A percentile compares a stretch with the other conserved stretches of the same genome.
Conservation (phyloP, 768 basidiomycete species). For the Lactifluus subvellereus region DNA sequence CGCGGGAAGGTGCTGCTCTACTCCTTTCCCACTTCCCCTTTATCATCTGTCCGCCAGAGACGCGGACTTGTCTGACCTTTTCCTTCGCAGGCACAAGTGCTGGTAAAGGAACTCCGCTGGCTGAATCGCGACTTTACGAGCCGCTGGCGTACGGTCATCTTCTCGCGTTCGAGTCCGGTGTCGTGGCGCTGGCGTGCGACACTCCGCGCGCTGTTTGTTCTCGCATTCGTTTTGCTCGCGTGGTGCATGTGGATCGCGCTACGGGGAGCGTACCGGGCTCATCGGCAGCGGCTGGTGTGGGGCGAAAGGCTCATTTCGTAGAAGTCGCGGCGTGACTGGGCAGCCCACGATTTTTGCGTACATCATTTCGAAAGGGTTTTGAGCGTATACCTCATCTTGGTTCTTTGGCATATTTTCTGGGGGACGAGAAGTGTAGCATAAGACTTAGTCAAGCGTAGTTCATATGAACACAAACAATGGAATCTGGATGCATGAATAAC, state of each 20-base stretch:
- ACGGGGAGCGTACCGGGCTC: constrained; percentile 65
- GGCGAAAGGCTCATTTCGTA: constrained; percentile 74
- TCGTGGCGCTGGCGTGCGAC: constrained; percentile 63
- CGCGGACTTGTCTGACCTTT: neutral
- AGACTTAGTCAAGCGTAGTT: neutral
- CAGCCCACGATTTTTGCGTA: neutral
- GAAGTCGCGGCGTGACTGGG: constrained; percentile 9
- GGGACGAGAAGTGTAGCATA: constrained; percentile 11
- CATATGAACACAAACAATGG: neutral
- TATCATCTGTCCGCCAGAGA: neutral
- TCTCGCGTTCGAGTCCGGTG: constrained; percentile 67
- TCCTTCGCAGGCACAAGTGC: constrained; percentile 49
- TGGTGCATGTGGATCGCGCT: constrained; percentile 57
- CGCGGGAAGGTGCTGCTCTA: constrained; percentile 47
- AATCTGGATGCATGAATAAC: neutral
- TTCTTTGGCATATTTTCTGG: neutral
- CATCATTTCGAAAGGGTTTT: neutral
- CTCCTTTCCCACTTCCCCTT: neutral
- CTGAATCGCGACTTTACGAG: constrained; percentile 74
- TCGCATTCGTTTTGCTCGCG: constrained; percentile 51
- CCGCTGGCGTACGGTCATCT: constrained; percentile 68
- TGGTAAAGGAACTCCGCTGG: constrained; percentile 66
- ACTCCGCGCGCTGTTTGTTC: constrained; percentile 39
- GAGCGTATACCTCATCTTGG: neutral
- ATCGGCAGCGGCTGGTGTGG: constrained; percentile 74